Conservation (phyloP, 2,329 filamentous ascomycete genomes). For the Colletotrichum chlorophyti region DNA sequence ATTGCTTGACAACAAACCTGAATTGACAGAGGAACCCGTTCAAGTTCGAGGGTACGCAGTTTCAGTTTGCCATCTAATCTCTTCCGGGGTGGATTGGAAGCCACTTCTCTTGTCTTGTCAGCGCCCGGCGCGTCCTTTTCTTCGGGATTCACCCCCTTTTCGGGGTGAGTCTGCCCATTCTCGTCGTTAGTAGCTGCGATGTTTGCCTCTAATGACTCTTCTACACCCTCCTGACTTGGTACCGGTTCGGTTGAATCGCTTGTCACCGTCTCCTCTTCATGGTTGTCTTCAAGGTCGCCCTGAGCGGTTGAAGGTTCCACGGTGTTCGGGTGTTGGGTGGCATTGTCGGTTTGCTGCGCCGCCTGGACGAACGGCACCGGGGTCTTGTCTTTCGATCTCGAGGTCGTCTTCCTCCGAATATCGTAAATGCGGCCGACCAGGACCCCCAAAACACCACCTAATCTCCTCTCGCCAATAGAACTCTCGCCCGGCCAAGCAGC, state of each 20-base stretch:
- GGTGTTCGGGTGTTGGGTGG: background rate
- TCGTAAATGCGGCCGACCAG: slow-evolving; percentile 73
- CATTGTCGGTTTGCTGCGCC: background rate
- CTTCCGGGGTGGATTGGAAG: slow-evolving; percentile 37
- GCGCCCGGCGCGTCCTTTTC: background rate
- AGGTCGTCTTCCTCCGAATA: slow-evolving; percentile 42
- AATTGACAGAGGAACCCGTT: slow-evolving; percentile 76
- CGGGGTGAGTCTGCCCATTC: background rate
- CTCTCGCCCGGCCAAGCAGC: slow-evolving; percentile 62
- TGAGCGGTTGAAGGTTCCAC: background rate
- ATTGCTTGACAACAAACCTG: slow-evolving; percentile 73
- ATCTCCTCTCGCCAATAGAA: slow-evolving; percentile 65
- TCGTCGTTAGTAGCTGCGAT: background rate
- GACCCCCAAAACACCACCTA: slow-evolving; percentile 74
- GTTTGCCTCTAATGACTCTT: background rate
- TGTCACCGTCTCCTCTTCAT: background rate
- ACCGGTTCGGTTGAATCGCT: slow-evolving; percentile 1
- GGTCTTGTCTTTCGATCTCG: slow-evolving; percentile 22
- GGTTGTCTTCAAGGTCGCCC: background rate
- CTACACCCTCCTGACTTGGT: background rate
- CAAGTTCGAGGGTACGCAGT: slow-evolving; percentile 76
- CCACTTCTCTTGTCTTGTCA: background rate
- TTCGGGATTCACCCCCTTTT: background rate
- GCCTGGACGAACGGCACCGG: background rate
- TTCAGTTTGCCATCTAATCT: slow-evolving; percentile 64